Base-by-base conservation (phyloP, 805 yeast genomes). In the Millerago galiae region DNA sequence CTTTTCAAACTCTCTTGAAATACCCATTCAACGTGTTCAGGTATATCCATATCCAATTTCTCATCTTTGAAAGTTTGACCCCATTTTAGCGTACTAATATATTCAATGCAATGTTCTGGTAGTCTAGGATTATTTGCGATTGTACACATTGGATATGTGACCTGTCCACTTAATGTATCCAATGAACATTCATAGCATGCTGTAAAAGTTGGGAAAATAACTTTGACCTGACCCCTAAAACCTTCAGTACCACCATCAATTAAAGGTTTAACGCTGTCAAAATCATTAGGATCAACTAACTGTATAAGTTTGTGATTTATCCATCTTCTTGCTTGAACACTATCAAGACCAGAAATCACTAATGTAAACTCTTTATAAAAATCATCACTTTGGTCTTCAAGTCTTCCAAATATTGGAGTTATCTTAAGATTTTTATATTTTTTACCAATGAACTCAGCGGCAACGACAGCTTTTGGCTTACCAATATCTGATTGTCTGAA, bases 171-270 rank as follows among this genome's bases (percentile, higher is more conserved):
- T 34, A 89, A 67, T 60, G 95, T 73, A 45, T 81, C 84, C 41
- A 86, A 66, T 5, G 95, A 84, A 56, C 99, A 91, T 59, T 91
- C 98, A 66, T 87, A 91, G 63, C 99, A 91, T 0, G 96, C 83
- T 0, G 91, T 78, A 26, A 88, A 62, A 0, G 87, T 79, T 1
- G 99, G 98, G 14, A 89, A 63, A 31, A 91, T 88, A 12, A 88
- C 83, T 54, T 95, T 79, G 12, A 89, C 75, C 55, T 91, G 96
- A 3, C 99, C 99, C 50, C 84, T 75, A 56, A 91, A 83, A 0
- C 97, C 97, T 58, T 91, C 98, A 0, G 96, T 84, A 3, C 97
- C 99, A 4, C 97, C 97, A 59, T 91, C 99, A 13, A 93, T 78
- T 57, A 91, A 60, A 0, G 89, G 88, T 35, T 79, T 77, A 15